Evolutionary conservation across 306 rosid genomes (phyloP).

Genomic region (Rosa multiflora): DNA sequence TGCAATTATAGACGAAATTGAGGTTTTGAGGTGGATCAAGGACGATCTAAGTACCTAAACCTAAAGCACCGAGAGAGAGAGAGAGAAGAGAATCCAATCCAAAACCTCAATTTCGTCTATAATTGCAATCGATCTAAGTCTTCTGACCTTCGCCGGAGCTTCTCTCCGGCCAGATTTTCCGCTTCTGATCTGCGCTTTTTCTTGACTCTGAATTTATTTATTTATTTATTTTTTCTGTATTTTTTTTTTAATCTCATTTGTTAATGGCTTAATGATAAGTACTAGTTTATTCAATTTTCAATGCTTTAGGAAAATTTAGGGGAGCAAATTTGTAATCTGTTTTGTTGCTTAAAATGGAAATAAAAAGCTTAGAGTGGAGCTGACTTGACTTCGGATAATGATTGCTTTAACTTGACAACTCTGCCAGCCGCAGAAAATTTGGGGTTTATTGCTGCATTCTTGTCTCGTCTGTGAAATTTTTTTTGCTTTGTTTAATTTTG

Average conservation of each 20-base stretch:
- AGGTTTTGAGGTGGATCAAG: conserved; percentile 31
- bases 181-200: not conserved
- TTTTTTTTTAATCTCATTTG: not conserved
- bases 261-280: not conserved
- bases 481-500: not conserved
- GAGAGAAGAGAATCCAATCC: conserved; percentile 27
- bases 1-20: conserved; percentile 26
- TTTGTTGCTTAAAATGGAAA: not conserved
- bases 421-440: not conserved
- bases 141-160: conserved; percentile 33
- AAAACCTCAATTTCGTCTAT: conserved; percentile 27
- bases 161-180: conserved; percentile 28
- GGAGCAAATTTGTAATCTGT: no score
- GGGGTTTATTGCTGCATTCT: not conserved
- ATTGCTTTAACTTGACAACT: not conserved
- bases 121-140: conserved; percentile 47
- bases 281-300: not conserved
- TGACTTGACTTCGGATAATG: not conserved
- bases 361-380: conserved; percentile 5
- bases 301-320: conserved; percentile 22
- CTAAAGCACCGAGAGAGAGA: conserved; percentile 11
- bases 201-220: not conserved
- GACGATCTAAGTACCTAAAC: conserved; percentile 39
- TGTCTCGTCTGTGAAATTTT: not conserved
- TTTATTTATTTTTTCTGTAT: not conserved